Evolutionary conservation across 202 grass and related monocot species (phyloP), one percentile per base, ranked within the genome.

Genomic region (Zizania palustris): DNA sequence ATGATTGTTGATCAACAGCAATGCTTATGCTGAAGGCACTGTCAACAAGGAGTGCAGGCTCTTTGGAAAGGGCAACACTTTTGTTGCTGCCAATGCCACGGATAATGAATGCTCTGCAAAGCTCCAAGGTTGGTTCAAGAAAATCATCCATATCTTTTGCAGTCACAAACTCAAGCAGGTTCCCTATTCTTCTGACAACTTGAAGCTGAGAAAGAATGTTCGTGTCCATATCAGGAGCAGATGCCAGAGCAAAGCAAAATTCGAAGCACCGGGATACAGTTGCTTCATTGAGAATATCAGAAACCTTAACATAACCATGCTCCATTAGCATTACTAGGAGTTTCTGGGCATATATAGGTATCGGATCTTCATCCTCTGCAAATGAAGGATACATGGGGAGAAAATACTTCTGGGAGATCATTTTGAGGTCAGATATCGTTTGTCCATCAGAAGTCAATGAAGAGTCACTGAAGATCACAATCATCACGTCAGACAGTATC

Each of bases 291-390:
- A 95, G 80, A 75, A 98, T 98, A 71, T 98, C 91, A 78, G 89
- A 95, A 34, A 98, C 91, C 69, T 90, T 93, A 51, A 98, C 90
- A 87, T 83, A 92, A 84, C 71, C 83, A 64, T 90, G 91, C 90
- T 98, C 95, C 51, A 98, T 95, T 56, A 98, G 83, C 82, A 90
- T 94, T 20, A 98, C 95, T 55, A 98, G 78, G 55, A 99, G 89
- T 85, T 99, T 99, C 64, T 99, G 96, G 68, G 96, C 96, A 81
- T 95, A 99, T 71, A 99, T 92, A 14, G 96, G 96, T 80, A 99
- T 99, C 20, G 96, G 91, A 79, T 99, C 96, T 83, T 99, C 96
- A 70, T 99, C 96, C 78, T 90, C 89, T 67, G 89, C 83, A 85
- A 95, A 92, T 43, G 76, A 79, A 51, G 96, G 96, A 64, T 99